Percentiles rank a stretch among this genome's conserved stretches.
phyloP scores from a whole-genome alignment of 2,329 filamentous ascomycete genomes.

The Cladosporium sp. region DNA sequence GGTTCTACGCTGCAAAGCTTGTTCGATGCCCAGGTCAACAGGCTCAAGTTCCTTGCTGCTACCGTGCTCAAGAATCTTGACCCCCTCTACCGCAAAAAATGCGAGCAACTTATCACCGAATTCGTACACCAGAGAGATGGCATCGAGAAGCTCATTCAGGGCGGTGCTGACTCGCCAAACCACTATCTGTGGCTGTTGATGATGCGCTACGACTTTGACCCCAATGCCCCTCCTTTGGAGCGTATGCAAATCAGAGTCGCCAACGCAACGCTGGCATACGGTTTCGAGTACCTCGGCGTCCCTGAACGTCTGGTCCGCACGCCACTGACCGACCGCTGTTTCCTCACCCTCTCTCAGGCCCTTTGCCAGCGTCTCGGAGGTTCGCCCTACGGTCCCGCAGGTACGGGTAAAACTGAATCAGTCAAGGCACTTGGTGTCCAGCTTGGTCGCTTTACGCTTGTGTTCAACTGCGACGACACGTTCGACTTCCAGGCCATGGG shows the following conservation, averaged over 20 bases:
- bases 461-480: slow-evolving; percentile 99
- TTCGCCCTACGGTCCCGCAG: slow-evolving; percentile 94
- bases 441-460: slow-evolving; percentile 93
- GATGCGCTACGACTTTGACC: slow-evolving; percentile 91
- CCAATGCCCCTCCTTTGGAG: slow-evolving; percentile 77
- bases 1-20: slow-evolving; percentile 69
- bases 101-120: slow-evolving; percentile 97
- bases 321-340: slow-evolving; percentile 95
- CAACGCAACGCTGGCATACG: slow-evolving; percentile 91
- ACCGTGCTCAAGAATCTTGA: slow-evolving; percentile 89
- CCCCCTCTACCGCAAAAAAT: slow-evolving; percentile 87
- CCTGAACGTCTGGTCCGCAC: slow-evolving; percentile 95
- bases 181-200: slow-evolving; percentile 93
- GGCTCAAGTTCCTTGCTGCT: slow-evolving; percentile 81
- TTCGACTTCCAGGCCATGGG: slow-evolving; percentile 99
- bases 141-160: slow-evolving; percentile 79
- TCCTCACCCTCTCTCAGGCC: slow-evolving; percentile 94
- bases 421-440: slow-evolving; percentile 97
- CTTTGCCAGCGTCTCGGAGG: slow-evolving; percentile 93
- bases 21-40: slow-evolving; percentile 78
- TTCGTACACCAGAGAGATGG: slow-evolving; percentile 96
- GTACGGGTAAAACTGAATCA: slow-evolving; percentile 98
- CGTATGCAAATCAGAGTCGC: slow-evolving; percentile 94
- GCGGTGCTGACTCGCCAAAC: slow-evolving; percentile 70
- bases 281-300: slow-evolving; percentile 96